Percentiles rank a stretch among this genome's conserved stretches.
These are phyloP conservation scores for Coniella lustricola DNA, from an alignment of 2,329 filamentous ascomycete genomes.

Conservation along the genomic window DNA sequence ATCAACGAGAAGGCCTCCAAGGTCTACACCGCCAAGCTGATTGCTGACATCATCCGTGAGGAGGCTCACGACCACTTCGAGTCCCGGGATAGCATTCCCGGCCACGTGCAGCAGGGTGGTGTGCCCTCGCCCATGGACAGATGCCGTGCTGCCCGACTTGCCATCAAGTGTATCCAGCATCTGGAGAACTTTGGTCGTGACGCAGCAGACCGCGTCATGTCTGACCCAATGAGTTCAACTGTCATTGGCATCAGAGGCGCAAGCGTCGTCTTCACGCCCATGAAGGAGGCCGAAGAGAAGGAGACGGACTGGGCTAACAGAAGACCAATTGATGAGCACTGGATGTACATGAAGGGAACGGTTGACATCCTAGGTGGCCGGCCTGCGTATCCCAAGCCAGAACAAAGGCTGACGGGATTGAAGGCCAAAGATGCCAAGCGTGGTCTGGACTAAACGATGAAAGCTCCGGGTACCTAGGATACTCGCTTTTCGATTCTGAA, in stretches of 20 bases:
- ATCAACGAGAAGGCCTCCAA: constrained; percentile 90
- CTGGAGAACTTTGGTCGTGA: constrained; percentile 70
- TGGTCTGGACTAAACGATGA: constrained; percentile 29
- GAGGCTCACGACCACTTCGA: constrained; percentile 91
- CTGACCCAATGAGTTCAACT: constrained; percentile 64
- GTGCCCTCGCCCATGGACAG: constrained; percentile 94
- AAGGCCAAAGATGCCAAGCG: constrained; percentile 56
- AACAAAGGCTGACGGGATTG: constrained; percentile 42
- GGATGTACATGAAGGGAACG: constrained; percentile 70
- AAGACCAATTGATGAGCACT: constrained; percentile 77
- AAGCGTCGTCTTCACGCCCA: constrained; percentile 76
- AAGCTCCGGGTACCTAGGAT: neutral
- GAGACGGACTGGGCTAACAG: constrained; percentile 93
- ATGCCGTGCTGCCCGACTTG: constrained; percentile 81
- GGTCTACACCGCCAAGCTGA: constrained; percentile 86
- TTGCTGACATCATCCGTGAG: constrained; percentile 91
- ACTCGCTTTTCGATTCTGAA: neutral
- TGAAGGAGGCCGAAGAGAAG: constrained; percentile 71
- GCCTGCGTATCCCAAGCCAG: constrained; percentile 44
- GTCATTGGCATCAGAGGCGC: constrained; percentile 93
- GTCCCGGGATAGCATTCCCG: constrained; percentile 81
- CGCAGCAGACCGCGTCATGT: constrained; percentile 58
- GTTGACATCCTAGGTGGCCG: constrained; percentile 81
- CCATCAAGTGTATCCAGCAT: constrained; percentile 90
- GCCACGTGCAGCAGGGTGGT: constrained; percentile 90